These are phyloP conservation scores for Oryza nivara DNA, from an alignment of 176 grass and related monocot genomes.

Conservation along the genomic window DNA sequence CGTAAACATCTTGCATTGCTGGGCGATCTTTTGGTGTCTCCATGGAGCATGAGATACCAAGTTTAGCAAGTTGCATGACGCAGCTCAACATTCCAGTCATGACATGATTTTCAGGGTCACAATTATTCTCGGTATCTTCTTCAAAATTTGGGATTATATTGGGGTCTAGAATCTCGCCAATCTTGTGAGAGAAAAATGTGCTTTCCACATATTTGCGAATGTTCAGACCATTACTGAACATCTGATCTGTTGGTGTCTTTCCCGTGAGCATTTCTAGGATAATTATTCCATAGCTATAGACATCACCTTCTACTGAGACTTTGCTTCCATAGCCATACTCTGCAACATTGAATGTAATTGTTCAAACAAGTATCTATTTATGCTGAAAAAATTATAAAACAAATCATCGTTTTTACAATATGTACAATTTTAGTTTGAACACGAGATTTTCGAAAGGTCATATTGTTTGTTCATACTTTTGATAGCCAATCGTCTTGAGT, in stretches of 20 bases:
- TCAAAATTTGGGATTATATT: not conserved
- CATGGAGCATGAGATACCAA: not conserved
- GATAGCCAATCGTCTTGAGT: no score
- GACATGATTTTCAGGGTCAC: not conserved
- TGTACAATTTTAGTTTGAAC: no score
- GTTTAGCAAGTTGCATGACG: not conserved
- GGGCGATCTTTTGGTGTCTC: not conserved
- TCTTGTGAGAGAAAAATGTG: not conserved
- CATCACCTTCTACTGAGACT: conserved; percentile 31
- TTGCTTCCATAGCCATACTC: conserved; percentile 18
- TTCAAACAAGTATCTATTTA: no score
- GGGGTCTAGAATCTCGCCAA: not conserved
- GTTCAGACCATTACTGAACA: conserved; percentile 41
- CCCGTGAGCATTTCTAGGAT: conserved; percentile 40
- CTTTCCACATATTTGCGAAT: conserved; percentile 38
- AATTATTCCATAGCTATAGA: conserved; percentile 46
- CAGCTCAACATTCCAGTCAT: not conserved
- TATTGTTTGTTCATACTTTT: no score
- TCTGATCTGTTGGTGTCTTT: conserved; percentile 34
- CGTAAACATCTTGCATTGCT: not conserved
- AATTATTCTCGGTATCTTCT: no score
- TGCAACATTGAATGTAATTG: not conserved
- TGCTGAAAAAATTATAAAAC: no score
- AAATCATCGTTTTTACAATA: no score
- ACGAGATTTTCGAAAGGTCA: no score